Percentiles rank a stretch among this genome's conserved stretches.
These are phyloP conservation scores for Daucus carota DNA, from an alignment of 129 eudicot genomes.

Conservation along the genomic window DH1_v3.0 NC_030388.2:31847001-31847500, in stretches of 20 bases:
- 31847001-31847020: too few species aligned
- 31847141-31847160: neutral
- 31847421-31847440: constrained; percentile 58
- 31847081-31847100: neutral
- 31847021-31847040: neutral
- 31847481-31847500: constrained; percentile 92
- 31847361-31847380: neutral
- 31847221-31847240: constrained; percentile 58
- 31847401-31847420: constrained; percentile 88
- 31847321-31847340: neutral
- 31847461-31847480: constrained; percentile 53
- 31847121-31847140: neutral
- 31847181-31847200: constrained; percentile 63
- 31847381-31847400: constrained; percentile 29
- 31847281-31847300: constrained; percentile 59
- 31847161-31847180: constrained; percentile 26
- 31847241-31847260: constrained; percentile 61
- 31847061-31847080: neutral
- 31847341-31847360: neutral
- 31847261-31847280: constrained; percentile 81
- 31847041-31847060: neutral
- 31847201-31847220: constrained; percentile 74
- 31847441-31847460: constrained; percentile 53
- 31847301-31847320: constrained; percentile 22
- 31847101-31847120: neutral